Conservation (phyloP, 164 flowering plant species). For the Berberis vulgaris region DNA sequence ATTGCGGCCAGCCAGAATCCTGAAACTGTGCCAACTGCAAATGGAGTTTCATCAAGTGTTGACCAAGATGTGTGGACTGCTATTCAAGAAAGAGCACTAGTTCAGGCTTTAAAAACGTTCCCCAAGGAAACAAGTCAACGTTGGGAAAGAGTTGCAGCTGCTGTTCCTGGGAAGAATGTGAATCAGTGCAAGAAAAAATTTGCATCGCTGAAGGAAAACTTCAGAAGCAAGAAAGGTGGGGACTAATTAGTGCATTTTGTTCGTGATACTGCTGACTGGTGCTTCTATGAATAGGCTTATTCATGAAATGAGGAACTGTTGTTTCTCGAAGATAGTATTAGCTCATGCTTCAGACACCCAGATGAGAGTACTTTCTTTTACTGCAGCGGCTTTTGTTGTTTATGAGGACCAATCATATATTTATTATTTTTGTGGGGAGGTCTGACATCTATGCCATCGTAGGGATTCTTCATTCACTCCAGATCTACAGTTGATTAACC, state of each 20-base stretch:
- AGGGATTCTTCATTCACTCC: too few species aligned
- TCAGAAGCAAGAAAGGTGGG: conserved; percentile 63
- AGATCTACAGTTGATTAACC: too few species aligned
- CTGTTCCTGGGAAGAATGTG: conserved; percentile 84
- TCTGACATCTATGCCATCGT: not conserved
- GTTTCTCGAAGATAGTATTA: too few species aligned
- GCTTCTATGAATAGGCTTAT: not conserved
- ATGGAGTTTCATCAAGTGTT: conserved; percentile 31
- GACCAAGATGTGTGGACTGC: conserved; percentile 81
- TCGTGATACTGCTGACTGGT: not conserved
- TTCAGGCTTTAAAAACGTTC: conserved; percentile 50
- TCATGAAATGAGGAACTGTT: not conserved
- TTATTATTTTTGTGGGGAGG: not conserved
- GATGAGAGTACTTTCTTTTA: not conserved
- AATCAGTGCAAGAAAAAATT: conserved; percentile 71
- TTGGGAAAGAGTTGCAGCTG: conserved; percentile 86
- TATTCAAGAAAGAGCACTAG: conserved; percentile 41
- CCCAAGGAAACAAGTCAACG: conserved; percentile 48
- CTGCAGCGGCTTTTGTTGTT: not conserved
- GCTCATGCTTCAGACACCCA: not conserved
- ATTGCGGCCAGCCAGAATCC: conserved; percentile 18
- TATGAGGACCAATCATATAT: not conserved
- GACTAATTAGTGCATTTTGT: conserved; percentile 12
- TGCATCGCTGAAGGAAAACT: conserved; percentile 59
- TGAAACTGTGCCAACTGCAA: conserved; percentile 12